These are phyloP conservation scores for Tremella fuciformis DNA, from an alignment of 768 basidiomycete species.

Conservation along the genomic window DNA sequence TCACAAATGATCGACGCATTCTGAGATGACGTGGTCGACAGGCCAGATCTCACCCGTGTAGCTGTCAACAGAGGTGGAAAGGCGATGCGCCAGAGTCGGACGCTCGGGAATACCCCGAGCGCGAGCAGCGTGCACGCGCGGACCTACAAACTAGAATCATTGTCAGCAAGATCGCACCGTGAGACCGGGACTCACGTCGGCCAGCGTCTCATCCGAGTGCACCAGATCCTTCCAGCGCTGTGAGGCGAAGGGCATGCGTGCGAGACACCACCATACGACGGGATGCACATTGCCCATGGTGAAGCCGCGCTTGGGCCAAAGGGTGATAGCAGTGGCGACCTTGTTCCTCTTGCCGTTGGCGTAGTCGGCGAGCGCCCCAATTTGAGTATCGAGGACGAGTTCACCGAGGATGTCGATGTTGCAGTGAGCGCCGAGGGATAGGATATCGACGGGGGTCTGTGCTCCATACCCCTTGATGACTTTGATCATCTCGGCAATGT, in stretches of 20 bases:
- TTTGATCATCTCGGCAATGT: background rate
- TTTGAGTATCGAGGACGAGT: background rate
- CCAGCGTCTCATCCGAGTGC: conserved; percentile 6
- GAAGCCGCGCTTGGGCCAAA: background rate
- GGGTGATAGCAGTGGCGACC: background rate
- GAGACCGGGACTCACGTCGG: too few relatives aligned
- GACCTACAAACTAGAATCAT: too few relatives aligned
- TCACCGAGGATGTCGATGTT: conserved; percentile 9
- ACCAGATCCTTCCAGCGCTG: conserved; percentile 8
- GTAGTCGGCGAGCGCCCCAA: conserved; percentile 3
- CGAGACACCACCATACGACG: background rate
- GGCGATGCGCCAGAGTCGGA: too few relatives aligned
- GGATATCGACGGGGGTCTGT: background rate
- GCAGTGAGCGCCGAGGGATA: background rate
- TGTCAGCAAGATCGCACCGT: too few relatives aligned
- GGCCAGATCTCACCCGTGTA: too few relatives aligned
- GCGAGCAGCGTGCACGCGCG: too few relatives aligned
- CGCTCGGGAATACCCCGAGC: too few relatives aligned
- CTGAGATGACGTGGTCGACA: too few relatives aligned
- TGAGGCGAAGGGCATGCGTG: background rate
- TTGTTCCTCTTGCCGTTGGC: background rate
- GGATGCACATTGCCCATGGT: background rate
- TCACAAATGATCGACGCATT: conserved; percentile 14
- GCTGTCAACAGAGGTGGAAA: too few relatives aligned
- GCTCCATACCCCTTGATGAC: background rate